A percentile compares a stretch with the other conserved stretches of the same genome.
phyloP scores from a whole-genome alignment of 208 protist species.

The Crithidia sp. region DNA sequence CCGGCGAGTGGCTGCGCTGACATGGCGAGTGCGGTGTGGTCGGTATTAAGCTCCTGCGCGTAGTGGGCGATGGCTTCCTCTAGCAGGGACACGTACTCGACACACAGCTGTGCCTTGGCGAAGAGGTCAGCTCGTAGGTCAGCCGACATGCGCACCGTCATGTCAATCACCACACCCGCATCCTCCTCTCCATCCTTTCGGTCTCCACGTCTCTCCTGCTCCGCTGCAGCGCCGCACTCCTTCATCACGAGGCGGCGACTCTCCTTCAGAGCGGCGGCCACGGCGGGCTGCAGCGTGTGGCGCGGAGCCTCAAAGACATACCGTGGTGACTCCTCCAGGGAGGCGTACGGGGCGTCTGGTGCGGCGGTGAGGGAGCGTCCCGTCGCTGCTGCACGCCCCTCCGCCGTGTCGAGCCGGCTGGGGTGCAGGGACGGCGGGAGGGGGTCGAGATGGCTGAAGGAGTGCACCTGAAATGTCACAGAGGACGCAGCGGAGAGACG shows the following conservation, averaged over 20 bases:
- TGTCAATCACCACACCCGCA: conserved; percentile 39
- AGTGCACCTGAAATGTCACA: conserved; percentile 59
- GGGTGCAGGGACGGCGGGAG: conserved; percentile 43
- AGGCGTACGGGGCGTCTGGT: conserved; percentile 31
- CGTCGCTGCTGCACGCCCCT: neutral
- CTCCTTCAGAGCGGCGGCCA: conserved; percentile 48
- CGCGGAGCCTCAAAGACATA: conserved; percentile 76
- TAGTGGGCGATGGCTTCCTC: conserved; percentile 54
- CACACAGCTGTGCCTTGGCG: conserved; percentile 72
- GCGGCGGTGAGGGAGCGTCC: conserved; percentile 25
- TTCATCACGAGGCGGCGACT: conserved; percentile 8
- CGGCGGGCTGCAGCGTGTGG: conserved; percentile 45
- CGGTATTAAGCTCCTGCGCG: conserved; percentile 44
- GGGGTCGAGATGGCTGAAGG: conserved; percentile 75
- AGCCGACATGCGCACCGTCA: conserved; percentile 56
- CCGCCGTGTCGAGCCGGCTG: conserved; percentile 19
- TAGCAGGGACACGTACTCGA: conserved; percentile 69
- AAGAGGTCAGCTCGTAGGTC: conserved; percentile 58
- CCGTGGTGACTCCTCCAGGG: conserved; percentile 31
- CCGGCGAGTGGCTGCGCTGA: conserved; percentile 19
- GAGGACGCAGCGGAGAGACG: conserved; percentile 11
- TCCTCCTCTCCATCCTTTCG: neutral
- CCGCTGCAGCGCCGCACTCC: neutral
- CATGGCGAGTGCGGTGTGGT: neutral
- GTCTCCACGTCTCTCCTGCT: neutral